Conservation (phyloP, 2,329 filamentous ascomycete genomes). For the Botrytis pseudocinerea region DNA sequence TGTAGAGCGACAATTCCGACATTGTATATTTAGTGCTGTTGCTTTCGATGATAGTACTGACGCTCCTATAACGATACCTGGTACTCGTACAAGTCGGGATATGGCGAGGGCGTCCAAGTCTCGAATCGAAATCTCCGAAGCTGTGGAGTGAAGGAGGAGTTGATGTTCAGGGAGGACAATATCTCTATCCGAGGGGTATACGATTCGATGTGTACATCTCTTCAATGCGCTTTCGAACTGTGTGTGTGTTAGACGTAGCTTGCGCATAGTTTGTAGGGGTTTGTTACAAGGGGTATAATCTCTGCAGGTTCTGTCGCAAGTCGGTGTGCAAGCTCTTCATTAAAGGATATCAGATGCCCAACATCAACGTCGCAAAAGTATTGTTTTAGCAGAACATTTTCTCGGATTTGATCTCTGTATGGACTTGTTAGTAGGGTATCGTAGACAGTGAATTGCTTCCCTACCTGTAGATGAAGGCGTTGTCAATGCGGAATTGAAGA, state of each 20-base stretch:
- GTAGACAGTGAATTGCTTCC: constrained; percentile 29
- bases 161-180: constrained; percentile 82
- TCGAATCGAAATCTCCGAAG: constrained; percentile 87
- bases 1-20: constrained; percentile 77
- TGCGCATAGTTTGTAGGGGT: no score
- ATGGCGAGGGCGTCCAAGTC: constrained; percentile 92
- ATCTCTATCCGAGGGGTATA: constrained; percentile 73
- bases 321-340: constrained; percentile 89
- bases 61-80: constrained; percentile 95
- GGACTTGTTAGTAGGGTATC: constrained; percentile 37
- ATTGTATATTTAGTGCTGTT: constrained; percentile 81
- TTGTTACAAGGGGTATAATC: constrained; percentile 82
- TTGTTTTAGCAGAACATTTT: constrained; percentile 91
- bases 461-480: constrained; percentile 91
- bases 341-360: constrained; percentile 91
- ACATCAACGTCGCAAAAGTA: constrained; percentile 97
- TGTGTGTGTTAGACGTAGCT: not conserved
- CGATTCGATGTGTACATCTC: constrained; percentile 88
- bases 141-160: constrained; percentile 88
- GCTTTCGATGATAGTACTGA: constrained; percentile 97
- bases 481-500: constrained; percentile 90
- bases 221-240: constrained; percentile 90
- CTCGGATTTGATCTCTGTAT: constrained; percentile 83
- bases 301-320: constrained; percentile 88
- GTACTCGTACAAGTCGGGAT: constrained; percentile 91